Evolutionary conservation across 495 filamentous ascomycete species (phyloP), one percentile per base, ranked within the genome.

Genomic region (Chlorociboria aeruginascens): DNA sequence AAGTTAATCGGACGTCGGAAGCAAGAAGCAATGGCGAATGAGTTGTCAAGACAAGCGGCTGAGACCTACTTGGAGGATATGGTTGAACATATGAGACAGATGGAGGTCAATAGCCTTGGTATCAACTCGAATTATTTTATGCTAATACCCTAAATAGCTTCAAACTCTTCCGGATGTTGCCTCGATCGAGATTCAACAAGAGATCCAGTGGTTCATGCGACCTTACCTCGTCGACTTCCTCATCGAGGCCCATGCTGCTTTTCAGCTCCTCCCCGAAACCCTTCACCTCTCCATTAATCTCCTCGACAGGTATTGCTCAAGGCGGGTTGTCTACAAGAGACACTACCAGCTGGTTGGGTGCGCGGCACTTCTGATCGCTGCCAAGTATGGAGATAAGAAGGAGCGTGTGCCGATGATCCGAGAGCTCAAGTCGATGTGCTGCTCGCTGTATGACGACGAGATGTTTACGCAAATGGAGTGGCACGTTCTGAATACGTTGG

Each of bases 381-480:
- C 92, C 61, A 99, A 99, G 72, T 99, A 95, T 66, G 93, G 94
- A 25, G 92, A 99, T 68, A 85, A 85, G 69, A 99, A 99, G 72
- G 92, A 99, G 57, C 76, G 86, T 17, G 93, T 99, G 7, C 92
- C 92, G 12, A 89, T 89, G 33, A 89, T 99, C 63, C 79, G 85
- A 59, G 92, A 99, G 57, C 70, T 99, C 49, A 95, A 93, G 73
- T 89, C 88, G 43, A 97, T 99, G 93, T 99, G 92, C 71, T 97
- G 93, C 71, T 86, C 83, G 13, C 77, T 96, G 20, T 99, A 99
- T 63, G 92, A 99, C 62, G 89, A 95, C 11, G 92, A 95, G 61
- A 97, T 99, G 92, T 99, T 99, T 68, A 89, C 86, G 12, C 92
- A 99, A 66, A 97, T 99, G 93, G 92, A 99, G 65, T 96, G 94